Conservation (phyloP, 208 protist genomes). For the Acanthamoeba triangularis region DNA sequence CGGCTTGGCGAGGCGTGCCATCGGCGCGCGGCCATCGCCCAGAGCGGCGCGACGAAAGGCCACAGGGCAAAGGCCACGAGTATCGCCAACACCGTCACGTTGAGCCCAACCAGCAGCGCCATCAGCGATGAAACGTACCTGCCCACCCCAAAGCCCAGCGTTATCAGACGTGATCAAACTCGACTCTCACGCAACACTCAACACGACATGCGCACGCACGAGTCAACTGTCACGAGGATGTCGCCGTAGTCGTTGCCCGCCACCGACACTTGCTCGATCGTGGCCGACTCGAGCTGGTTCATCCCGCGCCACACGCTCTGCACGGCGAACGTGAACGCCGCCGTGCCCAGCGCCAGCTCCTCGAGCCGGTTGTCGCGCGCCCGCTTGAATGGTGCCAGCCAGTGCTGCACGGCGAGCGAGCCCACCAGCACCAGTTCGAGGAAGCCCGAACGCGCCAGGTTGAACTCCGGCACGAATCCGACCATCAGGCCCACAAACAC, state of each 20-base stretch:
- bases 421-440: neutral
- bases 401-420: neutral
- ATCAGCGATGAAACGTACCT: neutral
- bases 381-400: neutral
- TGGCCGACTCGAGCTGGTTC: neutral
- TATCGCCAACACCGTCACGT: neutral
- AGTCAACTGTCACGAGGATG: neutral
- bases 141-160: neutral
- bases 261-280: neutral
- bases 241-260: neutral
- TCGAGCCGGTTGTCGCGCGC: conserved; percentile 5
- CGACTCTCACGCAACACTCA: neutral
- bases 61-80: neutral
- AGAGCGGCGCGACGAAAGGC: neutral
- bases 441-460: neutral
- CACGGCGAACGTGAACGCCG: conserved; percentile 14
- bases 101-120: neutral
- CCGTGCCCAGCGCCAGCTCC: conserved; percentile 20
- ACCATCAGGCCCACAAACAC: neutral
- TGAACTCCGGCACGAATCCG: neutral
- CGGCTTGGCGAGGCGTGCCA: no score
- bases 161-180: neutral
- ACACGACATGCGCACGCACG: neutral
- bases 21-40: neutral
- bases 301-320: neutral